Evolutionary conservation across 106 monocot genomes (phyloP), one percentile per base, ranked within the genome.

Genomic region (Vanilla planifolia): DNA sequence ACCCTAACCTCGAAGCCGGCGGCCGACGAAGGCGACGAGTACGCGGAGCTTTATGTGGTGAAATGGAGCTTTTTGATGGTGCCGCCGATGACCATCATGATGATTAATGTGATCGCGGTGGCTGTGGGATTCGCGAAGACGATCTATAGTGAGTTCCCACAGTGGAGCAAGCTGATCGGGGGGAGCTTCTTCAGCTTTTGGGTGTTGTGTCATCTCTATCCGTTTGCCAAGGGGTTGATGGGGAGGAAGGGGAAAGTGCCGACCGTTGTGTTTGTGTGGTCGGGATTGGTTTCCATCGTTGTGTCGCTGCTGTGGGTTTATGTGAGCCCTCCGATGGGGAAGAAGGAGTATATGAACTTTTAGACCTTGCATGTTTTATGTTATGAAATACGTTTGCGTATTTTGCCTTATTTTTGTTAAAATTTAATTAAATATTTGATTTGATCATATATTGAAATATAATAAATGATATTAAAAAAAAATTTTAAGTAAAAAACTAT

Each of bases 1-100:
- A 96, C 80, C 2, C 60, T 96, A 36, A 96, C 96, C 6, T 87
- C 90, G 3, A 96, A 96, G 62, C 82, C 83, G 0, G 78, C 79
- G 0, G 24, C 34, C 9, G 92, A 80, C 2, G 84, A 82, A 21
- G 70, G 73, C 19, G 71, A 84, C 10, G 39, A 62, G 19, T 87
- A 63, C 13, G 90, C 84, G 5, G 90, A 96, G 70, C 79, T 96
- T 11, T 96, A 96, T 64, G 41, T 27, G 13, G 80, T 96, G 46
- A 81, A 70, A 28, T 96, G 87, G 96, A 96, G 96, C 80, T 84
- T 87, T 40, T 41, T 96, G 60, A 96, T 96, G 96, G 91, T 96
- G 57, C 90, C 86, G 1, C 96, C 96, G 20, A 72, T 91, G 16
- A 91, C 87, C 5, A 96, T 96, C 35, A 91, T 96, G 96, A 96